phyloP scores from a whole-genome alignment of 1,284 basidiomycete genomes.

The Puccinia horiana region DNA sequence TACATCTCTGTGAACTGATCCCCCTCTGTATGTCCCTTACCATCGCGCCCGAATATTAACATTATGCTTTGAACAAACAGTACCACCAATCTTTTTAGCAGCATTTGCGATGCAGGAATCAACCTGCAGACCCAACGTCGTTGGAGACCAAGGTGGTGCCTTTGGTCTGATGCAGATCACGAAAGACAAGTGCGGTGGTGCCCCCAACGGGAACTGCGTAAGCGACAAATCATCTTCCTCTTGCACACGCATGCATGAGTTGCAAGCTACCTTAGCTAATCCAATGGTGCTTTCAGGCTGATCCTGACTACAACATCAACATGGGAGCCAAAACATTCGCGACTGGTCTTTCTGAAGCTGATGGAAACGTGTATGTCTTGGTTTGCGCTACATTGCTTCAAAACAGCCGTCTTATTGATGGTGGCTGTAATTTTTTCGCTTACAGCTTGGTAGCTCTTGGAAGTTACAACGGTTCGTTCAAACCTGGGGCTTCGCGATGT shows the following conservation, averaged over 20 bases:
- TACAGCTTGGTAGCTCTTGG: conserved; percentile 64
- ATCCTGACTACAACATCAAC: conserved; percentile 61
- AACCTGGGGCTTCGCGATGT: not conserved
- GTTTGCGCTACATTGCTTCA: conserved; percentile 41
- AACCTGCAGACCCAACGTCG: conserved; percentile 69
- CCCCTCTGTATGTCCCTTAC: not conserved
- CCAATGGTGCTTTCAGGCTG: conserved; percentile 53
- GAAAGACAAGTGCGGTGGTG: conserved; percentile 72
- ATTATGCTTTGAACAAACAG: conserved; percentile 54
- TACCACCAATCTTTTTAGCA: conserved; percentile 74
- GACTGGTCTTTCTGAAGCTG: conserved; percentile 63
- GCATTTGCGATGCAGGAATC: conserved; percentile 81
- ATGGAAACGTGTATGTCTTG: conserved; percentile 65
- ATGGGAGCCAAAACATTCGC: conserved; percentile 69
- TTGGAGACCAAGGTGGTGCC: conserved; percentile 73
- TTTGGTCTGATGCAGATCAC: conserved; percentile 82
- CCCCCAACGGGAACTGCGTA: conserved; percentile 68
- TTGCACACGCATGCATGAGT: not conserved
- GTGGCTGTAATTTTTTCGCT: not conserved
- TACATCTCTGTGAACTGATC: not conserved
- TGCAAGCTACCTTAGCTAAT: conserved; percentile 56
- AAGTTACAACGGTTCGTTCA: conserved; percentile 68
- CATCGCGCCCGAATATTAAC: not conserved
- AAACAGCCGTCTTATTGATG: not conserved
- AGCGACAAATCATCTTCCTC: conserved; percentile 60